Percentiles rank a stretch among this genome's conserved stretches.
Conservation (phyloP, 345 rosid genomes). For the Populus deltoides region DNA sequence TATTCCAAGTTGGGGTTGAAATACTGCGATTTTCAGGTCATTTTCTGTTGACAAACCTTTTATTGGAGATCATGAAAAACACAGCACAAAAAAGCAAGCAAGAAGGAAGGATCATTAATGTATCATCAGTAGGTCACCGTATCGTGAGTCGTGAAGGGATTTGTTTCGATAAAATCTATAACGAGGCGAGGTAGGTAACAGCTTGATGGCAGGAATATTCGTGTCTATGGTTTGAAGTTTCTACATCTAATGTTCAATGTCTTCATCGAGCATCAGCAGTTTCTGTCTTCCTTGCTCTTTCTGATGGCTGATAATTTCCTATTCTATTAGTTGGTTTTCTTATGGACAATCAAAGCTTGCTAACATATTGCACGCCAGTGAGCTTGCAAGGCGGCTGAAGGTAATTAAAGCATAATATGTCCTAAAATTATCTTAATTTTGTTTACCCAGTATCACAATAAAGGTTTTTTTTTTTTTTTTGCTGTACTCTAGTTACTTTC, state of each 20-base stretch:
- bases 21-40: conserved; percentile 45
- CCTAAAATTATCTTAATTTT: no score
- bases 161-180: conserved; percentile 40
- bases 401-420: conserved; percentile 8
- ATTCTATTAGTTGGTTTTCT: conserved; percentile 19
- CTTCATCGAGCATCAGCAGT: background rate
- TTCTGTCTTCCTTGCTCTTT: background rate
- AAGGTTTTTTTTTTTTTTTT: no score
- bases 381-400: conserved; percentile 36
- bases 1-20: background rate
- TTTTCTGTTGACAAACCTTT: conserved; percentile 44
- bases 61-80: conserved; percentile 14
- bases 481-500: background rate
- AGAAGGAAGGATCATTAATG: conserved; percentile 60
- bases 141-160: conserved; percentile 36
- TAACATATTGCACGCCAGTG: conserved; percentile 35
- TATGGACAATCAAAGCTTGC: conserved; percentile 46
- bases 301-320: conserved; percentile 8
- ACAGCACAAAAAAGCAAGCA: conserved; percentile 35
- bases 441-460: no score
- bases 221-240: no score
- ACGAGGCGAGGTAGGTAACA: no score
- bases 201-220: no score
- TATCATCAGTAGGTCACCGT: conserved; percentile 49
- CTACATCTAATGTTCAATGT: no score